A percentile compares a stretch with the other conserved stretches of the same genome.
phyloP scores from a whole-genome alignment of 257 asterid species.

The Buddleja alternifolia region DNA sequence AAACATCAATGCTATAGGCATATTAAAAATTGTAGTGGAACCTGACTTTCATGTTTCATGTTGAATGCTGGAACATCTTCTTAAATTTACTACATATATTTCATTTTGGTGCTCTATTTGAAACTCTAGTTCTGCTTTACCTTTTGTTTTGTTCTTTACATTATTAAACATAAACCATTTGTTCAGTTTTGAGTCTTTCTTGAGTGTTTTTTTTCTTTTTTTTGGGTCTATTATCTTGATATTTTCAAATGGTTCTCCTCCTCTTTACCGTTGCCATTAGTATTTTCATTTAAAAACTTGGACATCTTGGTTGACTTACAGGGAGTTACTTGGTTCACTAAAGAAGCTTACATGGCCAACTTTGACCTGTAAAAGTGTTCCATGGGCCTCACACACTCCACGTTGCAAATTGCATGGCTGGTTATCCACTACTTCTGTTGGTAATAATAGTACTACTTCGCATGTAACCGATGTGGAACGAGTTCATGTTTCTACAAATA shows the following conservation, averaged over 20 bases:
- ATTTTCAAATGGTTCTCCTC: constrained; percentile 3
- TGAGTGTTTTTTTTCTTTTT: constrained; percentile 22
- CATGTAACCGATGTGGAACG: constrained; percentile 50
- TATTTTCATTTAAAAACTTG: constrained; percentile 33
- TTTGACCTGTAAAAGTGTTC: constrained; percentile 69
- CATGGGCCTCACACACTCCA: constrained; percentile 85
- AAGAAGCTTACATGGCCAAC: constrained; percentile 81
- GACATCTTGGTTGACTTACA: constrained; percentile 64
- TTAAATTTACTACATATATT: not conserved
- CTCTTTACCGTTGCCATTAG: constrained; percentile 19
- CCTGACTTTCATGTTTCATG: constrained; percentile 21
- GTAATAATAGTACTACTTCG: constrained; percentile 36
- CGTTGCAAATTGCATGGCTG: constrained; percentile 80
- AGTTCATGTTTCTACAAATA: constrained; percentile 43
- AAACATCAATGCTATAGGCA: constrained; percentile 26
- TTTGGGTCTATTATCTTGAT: constrained; percentile 6
- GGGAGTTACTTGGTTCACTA: constrained; percentile 80
- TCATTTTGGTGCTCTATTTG: constrained; percentile 28
- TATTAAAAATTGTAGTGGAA: constrained; percentile 31
- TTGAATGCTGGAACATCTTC: constrained; percentile 17
- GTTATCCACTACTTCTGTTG: constrained; percentile 46
- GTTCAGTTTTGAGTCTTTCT: too few species aligned
- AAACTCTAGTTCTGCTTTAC: constrained; percentile 21
- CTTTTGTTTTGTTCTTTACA: too few species aligned
- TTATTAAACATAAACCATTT: too few species aligned